Evolutionary conservation across 495 filamentous ascomycete species (phyloP).

Genomic region (Podospora appendiculata): DNA sequence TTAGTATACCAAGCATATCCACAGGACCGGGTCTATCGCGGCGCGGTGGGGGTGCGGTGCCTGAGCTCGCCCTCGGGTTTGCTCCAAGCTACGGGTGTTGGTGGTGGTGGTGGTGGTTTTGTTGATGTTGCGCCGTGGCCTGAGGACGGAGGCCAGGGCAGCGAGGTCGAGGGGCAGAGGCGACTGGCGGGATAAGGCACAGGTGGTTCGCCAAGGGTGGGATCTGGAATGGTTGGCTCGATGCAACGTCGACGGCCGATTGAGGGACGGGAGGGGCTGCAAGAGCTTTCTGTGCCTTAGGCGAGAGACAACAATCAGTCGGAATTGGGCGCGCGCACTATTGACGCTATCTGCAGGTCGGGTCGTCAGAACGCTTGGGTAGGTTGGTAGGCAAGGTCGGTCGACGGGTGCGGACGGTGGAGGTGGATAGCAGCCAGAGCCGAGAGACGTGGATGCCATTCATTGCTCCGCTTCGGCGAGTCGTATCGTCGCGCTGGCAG

Average conservation of each 20-base stretch:
- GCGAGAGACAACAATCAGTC: too few species aligned
- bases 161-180: too few species aligned
- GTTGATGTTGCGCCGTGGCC: not conserved
- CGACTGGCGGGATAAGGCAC: too few species aligned
- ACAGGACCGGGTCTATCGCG: not conserved
- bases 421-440: not conserved
- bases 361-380: too few species aligned
- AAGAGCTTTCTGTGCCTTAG: too few species aligned
- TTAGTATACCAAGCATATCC: slow-evolving; percentile 23
- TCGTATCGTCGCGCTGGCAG: too few species aligned
- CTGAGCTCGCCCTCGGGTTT: not conserved
- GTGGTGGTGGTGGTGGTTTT: not conserved
- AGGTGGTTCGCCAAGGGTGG: too few species aligned
- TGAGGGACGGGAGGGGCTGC: too few species aligned
- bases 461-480: slow-evolving; percentile 12
- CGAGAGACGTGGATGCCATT: slow-evolving; percentile 19
- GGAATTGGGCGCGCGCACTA: not conserved
- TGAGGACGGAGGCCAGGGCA: too few species aligned
- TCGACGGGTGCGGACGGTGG: not conserved
- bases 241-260: too few species aligned
- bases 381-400: too few species aligned
- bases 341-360: slow-evolving; percentile 6
- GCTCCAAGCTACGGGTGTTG: not conserved
- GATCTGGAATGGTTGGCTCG: too few species aligned
- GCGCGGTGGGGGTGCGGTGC: not conserved